These are phyloP conservation scores for Epichloe hybrida DNA, from an alignment of 2,329 filamentous ascomycete species.

Conservation along the genomic window DNA sequence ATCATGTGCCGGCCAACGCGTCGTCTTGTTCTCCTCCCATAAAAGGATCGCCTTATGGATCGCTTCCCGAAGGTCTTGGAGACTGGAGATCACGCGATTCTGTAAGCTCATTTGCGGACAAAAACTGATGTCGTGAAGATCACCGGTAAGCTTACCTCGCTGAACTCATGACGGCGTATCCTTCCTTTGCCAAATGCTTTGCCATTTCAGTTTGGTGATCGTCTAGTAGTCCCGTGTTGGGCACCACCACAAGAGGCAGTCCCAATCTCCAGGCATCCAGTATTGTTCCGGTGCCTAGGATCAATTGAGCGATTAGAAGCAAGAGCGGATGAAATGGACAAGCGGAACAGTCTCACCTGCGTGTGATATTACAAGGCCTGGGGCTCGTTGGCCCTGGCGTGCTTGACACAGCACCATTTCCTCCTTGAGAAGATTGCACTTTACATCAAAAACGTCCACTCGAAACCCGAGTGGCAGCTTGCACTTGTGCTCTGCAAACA, in stretches of 20 bases:
- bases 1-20: constrained; percentile 21
- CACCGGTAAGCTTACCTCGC: constrained; percentile 37
- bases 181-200: constrained; percentile 55
- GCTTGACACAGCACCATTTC: constrained; percentile 42
- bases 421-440: constrained; percentile 22
- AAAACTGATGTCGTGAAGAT: neutral
- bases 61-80: constrained; percentile 21
- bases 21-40: constrained; percentile 20
- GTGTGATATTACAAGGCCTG: constrained; percentile 76
- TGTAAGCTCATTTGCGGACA: neutral
- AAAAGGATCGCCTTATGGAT: constrained; percentile 24
- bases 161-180: constrained; percentile 62
- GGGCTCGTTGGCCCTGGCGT: constrained; percentile 29
- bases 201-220: constrained; percentile 90
- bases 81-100: constrained; percentile 8
- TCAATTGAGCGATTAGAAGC: neutral
- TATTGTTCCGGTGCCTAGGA: constrained; percentile 73
- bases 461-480: constrained; percentile 14
- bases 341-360: constrained; percentile 48
- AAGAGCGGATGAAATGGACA: neutral
- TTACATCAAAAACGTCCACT: constrained; percentile 19
- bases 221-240: constrained; percentile 68
- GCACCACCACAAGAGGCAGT: constrained; percentile 74
- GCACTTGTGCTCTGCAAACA: constrained; percentile 9
- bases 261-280: constrained; percentile 65